Base-by-base conservation (phyloP, 441 rosid genomes). In the Cnidoscolus chayamansa region DNA sequence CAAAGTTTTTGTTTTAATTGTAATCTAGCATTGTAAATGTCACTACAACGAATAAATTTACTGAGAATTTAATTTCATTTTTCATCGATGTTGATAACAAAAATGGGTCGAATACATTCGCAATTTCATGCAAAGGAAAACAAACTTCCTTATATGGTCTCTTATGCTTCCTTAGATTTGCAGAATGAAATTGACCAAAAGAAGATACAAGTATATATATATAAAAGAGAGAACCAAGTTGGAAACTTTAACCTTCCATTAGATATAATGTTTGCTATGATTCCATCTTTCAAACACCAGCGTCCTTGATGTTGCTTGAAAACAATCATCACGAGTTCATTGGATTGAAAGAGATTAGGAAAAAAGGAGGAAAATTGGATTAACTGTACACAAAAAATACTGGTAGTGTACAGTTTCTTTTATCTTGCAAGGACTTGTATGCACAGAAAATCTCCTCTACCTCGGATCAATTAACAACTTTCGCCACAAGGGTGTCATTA, bases 341-440 rank as follows among this genome's bases (percentile, higher is more conserved):
- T 35, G 45, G 63, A 19, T 40, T 58, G 3, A 62, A 56, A 40
- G 68, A 60, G 31, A 66, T 20, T 19, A 51, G 63, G 49, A 49
- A 31, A 53, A 51, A 4, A 55, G 12, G 37, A 0, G 16, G 7
- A 32, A 20, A 48, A 68, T 45, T 7, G 8, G n/a, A 1, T 51
- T 50, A 6, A 65, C 90, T 85, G 86, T 85, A 89, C 95, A 89
- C 79, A 77, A 75, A 80, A 84, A 56, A 63, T 50, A 62, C 74
- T 71, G 56, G 73, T 50, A 72, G 82, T 76, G 80, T 40, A 73
- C 85, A 77, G 78, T 72, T 81, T 54, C 73, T 20, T 72, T 76
- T 17, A 70, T 77, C 74, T 77, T 74, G 82, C 88, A 77, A 31
- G 58, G 85, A 64, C 74, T 63, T 45, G 54, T 67, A 49, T 71